Evolutionary conservation across 1,284 basidiomycete species (phyloP).

Genomic region (Sporisorium sorghi): DNA sequence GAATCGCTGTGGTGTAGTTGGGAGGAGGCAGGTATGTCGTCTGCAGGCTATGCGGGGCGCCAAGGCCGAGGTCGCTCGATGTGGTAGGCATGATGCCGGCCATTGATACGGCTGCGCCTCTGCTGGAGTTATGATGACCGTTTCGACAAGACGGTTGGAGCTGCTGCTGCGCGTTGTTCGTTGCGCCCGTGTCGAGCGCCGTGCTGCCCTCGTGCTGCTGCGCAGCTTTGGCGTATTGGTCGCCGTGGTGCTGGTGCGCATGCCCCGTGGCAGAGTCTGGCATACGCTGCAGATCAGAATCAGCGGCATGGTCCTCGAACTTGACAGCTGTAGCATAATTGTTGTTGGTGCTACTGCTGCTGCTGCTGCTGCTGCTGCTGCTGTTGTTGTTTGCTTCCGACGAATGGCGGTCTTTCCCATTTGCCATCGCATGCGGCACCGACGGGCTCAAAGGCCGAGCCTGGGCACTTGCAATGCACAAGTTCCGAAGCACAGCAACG

Average conservation of each 20-base stretch:
- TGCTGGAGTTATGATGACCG: background rate
- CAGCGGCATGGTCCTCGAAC: slow-evolving; percentile 3
- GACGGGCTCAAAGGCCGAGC: slow-evolving; percentile 25
- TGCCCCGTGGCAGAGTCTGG: background rate
- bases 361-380: no score
- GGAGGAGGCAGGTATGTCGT: slow-evolving; percentile 3
- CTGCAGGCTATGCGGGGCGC: slow-evolving; percentile 1
- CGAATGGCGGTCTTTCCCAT: background rate
- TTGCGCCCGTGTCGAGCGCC: background rate
- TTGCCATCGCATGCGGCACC: background rate
- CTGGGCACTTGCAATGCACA: slow-evolving; percentile 47
- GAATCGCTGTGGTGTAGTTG: background rate
- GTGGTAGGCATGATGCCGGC: background rate
- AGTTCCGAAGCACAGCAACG: slow-evolving; percentile 36
- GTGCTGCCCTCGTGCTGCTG: background rate
- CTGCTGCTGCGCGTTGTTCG: background rate
- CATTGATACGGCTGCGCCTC: background rate
- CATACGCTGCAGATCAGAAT: background rate
- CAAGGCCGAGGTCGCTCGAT: background rate
- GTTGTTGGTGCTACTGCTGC: no score
- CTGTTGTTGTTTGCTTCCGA: no score
- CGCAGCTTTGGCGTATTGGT: background rate
- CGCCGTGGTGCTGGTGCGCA: background rate
- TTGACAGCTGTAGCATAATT: no score
- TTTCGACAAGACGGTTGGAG: background rate